A percentile compares a stretch with the other conserved stretches of the same genome.
Conservation (phyloP, 164 flowering plant genomes). For the Buxus sempervirens region DNA sequence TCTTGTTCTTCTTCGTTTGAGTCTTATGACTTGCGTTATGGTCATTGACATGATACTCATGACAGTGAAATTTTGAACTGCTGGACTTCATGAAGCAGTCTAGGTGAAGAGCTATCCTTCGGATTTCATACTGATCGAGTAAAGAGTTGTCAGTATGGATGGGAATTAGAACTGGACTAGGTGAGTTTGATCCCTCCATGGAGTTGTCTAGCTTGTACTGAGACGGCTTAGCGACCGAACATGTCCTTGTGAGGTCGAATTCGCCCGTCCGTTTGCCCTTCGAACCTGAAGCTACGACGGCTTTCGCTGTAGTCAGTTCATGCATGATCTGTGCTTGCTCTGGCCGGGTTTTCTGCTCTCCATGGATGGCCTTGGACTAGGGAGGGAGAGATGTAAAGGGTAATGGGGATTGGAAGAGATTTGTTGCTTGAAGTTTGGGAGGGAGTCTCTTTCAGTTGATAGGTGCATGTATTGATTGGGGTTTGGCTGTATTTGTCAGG, state of each 20-base stretch:
- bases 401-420: not conserved
- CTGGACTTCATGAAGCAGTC: constrained; percentile 27
- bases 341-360: constrained; percentile 13
- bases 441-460: too few species aligned
- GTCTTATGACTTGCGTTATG: too few species aligned
- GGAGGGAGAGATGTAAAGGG: not conserved
- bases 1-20: constrained; percentile 5
- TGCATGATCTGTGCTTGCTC: constrained; percentile 18
- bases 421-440: not conserved
- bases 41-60: too few species aligned
- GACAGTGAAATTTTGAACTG: too few species aligned
- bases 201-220: constrained; percentile 38
- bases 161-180: too few species aligned
- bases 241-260: constrained; percentile 20
- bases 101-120: constrained; percentile 39
- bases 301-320: constrained; percentile 38
- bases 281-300: constrained; percentile 60
- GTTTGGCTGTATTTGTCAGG: too few species aligned
- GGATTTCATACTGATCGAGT: constrained; percentile 47
- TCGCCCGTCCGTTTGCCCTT: constrained; percentile 31
- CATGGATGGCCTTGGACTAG: constrained; percentile 19
- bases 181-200: not conserved
- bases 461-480: too few species aligned
- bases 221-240: constrained; percentile 26
- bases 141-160: constrained; percentile 37